Percentiles rank a stretch among this genome's conserved stretches.
Conservation (phyloP, 331 rosid genomes). For the Rhamnella rubrinervis region DNA sequence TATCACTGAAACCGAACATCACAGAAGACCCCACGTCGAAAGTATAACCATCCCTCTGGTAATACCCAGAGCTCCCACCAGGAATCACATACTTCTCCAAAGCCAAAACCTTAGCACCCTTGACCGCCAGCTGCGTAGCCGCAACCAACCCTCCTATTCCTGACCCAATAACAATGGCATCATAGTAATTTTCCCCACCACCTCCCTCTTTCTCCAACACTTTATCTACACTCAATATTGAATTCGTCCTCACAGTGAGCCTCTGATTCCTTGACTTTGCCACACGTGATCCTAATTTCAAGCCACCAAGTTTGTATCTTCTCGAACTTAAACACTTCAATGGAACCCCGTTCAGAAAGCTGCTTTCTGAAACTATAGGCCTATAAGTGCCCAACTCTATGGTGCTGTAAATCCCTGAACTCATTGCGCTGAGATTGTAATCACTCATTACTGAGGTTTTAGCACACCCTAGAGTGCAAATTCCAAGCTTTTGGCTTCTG, state of each 20-base stretch:
- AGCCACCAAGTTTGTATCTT: not conserved
- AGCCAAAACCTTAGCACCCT: constrained; percentile 86
- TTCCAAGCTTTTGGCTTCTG: constrained; percentile 13
- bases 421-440: constrained; percentile 15
- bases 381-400: not conserved
- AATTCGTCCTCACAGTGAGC: constrained; percentile 34
- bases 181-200: constrained; percentile 36
- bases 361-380: constrained; percentile 6
- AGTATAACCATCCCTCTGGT: constrained; percentile 79
- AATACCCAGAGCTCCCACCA: constrained; percentile 97
- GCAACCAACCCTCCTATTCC: constrained; percentile 97
- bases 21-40: constrained; percentile 98
- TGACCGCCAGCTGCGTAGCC: constrained; percentile 89
- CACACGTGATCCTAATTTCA: constrained; percentile 13
- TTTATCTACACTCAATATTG: constrained; percentile 33
- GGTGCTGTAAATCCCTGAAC: constrained; percentile 18
- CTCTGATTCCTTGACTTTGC: constrained; percentile 22
- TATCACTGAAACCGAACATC: constrained; percentile 94
- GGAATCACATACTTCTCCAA: constrained; percentile 95
- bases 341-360: not conserved
- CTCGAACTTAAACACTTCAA: not conserved
- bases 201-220: constrained; percentile 41
- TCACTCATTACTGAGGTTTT: not conserved
- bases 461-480: not conserved
- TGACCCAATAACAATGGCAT: constrained; percentile 93